Base-by-base conservation (phyloP, 768 basidiomycete genomes). In the Podaxis rugospora region DNA sequence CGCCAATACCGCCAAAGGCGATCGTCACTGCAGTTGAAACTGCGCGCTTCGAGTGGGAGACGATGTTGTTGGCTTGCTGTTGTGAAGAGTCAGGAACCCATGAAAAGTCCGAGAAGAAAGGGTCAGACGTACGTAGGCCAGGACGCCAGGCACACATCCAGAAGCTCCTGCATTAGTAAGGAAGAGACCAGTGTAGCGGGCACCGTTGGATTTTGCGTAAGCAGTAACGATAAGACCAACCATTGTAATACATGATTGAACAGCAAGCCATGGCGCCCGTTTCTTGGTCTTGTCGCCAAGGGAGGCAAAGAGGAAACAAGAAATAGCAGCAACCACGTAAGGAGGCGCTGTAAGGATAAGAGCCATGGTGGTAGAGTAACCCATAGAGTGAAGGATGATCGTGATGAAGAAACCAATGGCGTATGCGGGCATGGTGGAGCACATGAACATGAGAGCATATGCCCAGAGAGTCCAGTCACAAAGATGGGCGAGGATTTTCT, bases 401-500 rank as follows among this genome's bases (percentile, higher is more conserved):
- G 76, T 71, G 16, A 72, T 64, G 65, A 78, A 78, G 60, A 71
- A 69, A 2, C 69, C 71, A 37, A 74, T 72, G 2, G 72, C 75
- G 56, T 76, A 76, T 7, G 75, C 74, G 7, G 77, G 76, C 65
- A 75, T 69, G 3, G 74, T 74, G 4, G 72, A 64, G 40, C 69
- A 70, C 68, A 76, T 67, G 60, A 76, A 76, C 76, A 79, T 76
- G 25, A 76, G 57, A 4, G 71, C 76, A 59, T 67, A 74, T 36
- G 69, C 70, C 76, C 75, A 78, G 6, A 76, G 55, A 35, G 70
- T 69, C 67, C 73, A 74, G 62, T 79, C 77, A 25, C 67, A 55
- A n/a, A 78, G 62, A 59, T 77, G 74, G 49, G 68, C 66, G 44
- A 72, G n/a, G 23, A 78, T 58, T 59, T 76, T 76, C 13, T 49